These are phyloP conservation scores for Boletellus ananas DNA, from an alignment of 768 basidiomycete genomes.

Conservation along the genomic window DNA sequence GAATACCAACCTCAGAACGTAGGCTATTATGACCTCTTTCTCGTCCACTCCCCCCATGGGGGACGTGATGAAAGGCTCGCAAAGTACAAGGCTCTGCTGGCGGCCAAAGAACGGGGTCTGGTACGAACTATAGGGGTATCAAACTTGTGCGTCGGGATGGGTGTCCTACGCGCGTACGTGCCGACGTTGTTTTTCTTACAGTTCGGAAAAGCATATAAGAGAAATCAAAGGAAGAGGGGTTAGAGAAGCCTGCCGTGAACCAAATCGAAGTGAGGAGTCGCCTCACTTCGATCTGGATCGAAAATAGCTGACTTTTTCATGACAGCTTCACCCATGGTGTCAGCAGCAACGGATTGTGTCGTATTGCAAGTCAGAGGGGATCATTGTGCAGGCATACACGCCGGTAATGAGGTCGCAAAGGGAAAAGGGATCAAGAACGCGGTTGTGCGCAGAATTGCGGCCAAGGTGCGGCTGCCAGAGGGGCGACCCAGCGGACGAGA, in stretches of 20 bases:
- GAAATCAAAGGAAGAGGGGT: slow-evolving; percentile 25
- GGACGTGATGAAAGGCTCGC: slow-evolving; percentile 37
- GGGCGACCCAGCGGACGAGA: background rate
- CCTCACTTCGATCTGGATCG: background rate
- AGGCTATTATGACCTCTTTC: slow-evolving; percentile 47
- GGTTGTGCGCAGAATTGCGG: slow-evolving; percentile 46
- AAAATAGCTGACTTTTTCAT: background rate
- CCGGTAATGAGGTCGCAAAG: slow-evolving; percentile 40
- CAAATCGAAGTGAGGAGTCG: slow-evolving; percentile 21
- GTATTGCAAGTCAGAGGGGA: slow-evolving; percentile 58
- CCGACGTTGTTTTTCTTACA: background rate
- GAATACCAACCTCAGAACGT: background rate
- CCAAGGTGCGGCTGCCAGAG: slow-evolving; percentile 42
- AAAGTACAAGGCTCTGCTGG: slow-evolving; percentile 38
- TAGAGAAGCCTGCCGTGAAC: slow-evolving; percentile 29
- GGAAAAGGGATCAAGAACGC: slow-evolving; percentile 44
- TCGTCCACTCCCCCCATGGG: slow-evolving; percentile 42
- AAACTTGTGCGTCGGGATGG: slow-evolving; percentile 38
- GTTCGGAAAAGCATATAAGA: slow-evolving; percentile 25
- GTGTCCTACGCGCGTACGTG: background rate
- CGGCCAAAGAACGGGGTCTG: slow-evolving; percentile 34
- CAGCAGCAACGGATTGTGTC: slow-evolving; percentile 74
- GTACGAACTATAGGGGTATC: slow-evolving; percentile 43
- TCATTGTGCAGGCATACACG: slow-evolving; percentile 68
- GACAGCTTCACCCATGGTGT: slow-evolving; percentile 74